These are phyloP conservation scores for Trichoderma orchidacearum DNA, from an alignment of 495 filamentous ascomycete species.

Conservation along the genomic window DNA sequence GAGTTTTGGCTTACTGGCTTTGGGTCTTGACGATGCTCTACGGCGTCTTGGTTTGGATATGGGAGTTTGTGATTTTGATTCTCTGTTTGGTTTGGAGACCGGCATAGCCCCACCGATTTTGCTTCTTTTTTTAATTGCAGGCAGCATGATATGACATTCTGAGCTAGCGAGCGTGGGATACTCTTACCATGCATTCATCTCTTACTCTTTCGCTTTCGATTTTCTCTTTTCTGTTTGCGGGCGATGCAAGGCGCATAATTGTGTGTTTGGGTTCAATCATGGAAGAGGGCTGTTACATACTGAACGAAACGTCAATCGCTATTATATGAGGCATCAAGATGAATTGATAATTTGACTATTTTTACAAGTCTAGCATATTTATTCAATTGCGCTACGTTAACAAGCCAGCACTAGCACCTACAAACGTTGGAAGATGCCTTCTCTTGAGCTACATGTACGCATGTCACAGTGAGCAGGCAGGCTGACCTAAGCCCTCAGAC, in stretches of 20 bases:
- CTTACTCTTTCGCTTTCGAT: neutral
- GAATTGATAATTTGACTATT: no score
- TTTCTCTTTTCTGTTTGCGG: neutral
- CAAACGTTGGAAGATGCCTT: no score
- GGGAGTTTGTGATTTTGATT: slow-evolving; percentile 15
- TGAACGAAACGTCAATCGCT: neutral
- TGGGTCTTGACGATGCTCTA: slow-evolving; percentile 12
- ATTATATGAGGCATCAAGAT: neutral
- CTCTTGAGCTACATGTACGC: no score
- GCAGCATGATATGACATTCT: neutral
- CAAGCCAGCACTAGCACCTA: no score
- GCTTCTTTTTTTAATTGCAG: neutral
- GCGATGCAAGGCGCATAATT: neutral
- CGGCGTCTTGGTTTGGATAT: slow-evolving; percentile 12
- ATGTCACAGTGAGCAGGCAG: no score
- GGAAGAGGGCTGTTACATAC: no score
- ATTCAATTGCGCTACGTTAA: no score
- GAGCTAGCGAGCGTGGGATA: neutral
- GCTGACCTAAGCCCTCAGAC: no score
- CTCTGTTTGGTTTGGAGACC: neutral
- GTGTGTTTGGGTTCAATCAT: no score
- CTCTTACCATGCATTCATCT: neutral
- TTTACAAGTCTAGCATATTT: no score
- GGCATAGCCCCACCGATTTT: neutral
- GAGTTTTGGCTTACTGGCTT: slow-evolving; percentile 7